Evolutionary conservation across 2,329 filamentous ascomycete genomes (phyloP).

Genomic region (Colletotrichum sp.): DNA sequence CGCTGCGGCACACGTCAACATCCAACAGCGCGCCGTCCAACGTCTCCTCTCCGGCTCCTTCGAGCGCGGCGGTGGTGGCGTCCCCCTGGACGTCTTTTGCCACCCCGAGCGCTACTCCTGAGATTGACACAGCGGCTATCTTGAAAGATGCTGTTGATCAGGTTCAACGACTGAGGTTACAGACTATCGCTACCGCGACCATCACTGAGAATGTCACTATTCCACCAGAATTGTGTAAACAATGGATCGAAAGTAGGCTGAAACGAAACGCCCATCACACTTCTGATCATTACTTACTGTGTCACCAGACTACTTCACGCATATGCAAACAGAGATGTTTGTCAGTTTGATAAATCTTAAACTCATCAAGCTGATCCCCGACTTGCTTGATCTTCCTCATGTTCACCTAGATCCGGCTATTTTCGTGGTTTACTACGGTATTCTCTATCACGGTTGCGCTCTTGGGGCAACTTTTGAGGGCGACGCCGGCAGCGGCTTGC

Average conservation of each 20-base stretch:
- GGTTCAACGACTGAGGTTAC: slow-evolving; percentile 29
- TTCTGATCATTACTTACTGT: too few species aligned
- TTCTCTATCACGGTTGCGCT: slow-evolving; percentile 31
- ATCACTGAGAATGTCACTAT: slow-evolving; percentile 30
- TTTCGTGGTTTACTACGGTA: slow-evolving; percentile 33
- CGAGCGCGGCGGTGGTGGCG: not conserved
- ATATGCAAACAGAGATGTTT: slow-evolving; percentile 34
- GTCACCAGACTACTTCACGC: slow-evolving; percentile 29
- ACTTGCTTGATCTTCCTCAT: slow-evolving; percentile 31
- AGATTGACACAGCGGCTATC: slow-evolving; percentile 24
- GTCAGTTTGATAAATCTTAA: slow-evolving; percentile 29
- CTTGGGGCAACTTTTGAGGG: not conserved
- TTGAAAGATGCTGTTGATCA: slow-evolving; percentile 33
- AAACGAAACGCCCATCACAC: too few species aligned
- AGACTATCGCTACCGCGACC: slow-evolving; percentile 22
- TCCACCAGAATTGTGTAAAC: slow-evolving; percentile 30
- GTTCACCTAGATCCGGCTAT: slow-evolving; percentile 33
- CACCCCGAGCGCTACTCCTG: not conserved
- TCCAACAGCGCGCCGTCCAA: slow-evolving; percentile 6
- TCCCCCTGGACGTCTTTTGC: slow-evolving; percentile 1
- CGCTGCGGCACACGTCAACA: not conserved
- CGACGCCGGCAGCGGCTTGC: not conserved
- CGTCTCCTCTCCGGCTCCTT: slow-evolving; percentile 19
- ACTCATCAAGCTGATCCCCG: slow-evolving; percentile 33
- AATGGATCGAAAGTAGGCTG: slow-evolving; percentile 33